These are phyloP conservation scores for Ceratocystis destructans DNA, from an alignment of 2,329 filamentous ascomycete species.

Conservation along the genomic window DNA sequence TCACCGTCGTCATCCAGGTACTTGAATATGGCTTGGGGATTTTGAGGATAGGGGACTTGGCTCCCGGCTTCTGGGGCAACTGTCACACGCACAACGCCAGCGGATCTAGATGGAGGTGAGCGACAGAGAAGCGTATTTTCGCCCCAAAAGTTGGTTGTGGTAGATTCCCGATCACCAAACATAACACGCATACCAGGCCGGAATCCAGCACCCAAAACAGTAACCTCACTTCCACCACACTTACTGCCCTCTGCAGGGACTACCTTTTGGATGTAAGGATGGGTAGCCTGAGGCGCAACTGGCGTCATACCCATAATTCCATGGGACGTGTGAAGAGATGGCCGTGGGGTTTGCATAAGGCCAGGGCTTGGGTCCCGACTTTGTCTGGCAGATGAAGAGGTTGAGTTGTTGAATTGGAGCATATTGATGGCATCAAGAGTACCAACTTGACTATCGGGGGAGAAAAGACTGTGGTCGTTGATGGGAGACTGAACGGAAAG, in stretches of 20 bases:
- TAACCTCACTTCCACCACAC: constrained; percentile 75
- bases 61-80: constrained; percentile 24
- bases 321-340: constrained; percentile 39
- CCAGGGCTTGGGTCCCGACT: constrained; percentile 67
- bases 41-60: constrained; percentile 23
- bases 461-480: constrained; percentile 31
- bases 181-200: constrained; percentile 65
- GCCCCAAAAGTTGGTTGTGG: constrained; percentile 69
- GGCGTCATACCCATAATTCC: constrained; percentile 21
- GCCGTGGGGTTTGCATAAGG: constrained; percentile 17
- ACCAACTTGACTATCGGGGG: constrained; percentile 12
- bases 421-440: constrained; percentile 47
- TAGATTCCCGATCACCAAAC: constrained; percentile 54
- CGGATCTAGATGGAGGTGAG: constrained; percentile 53
- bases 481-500: constrained; percentile 25
- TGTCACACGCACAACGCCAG: constrained; percentile 57
- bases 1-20: constrained; percentile 62
- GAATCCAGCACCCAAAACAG: constrained; percentile 68
- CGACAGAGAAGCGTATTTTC: constrained; percentile 67
- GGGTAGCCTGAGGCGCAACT: constrained; percentile 17
- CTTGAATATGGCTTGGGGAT: constrained; percentile 46
- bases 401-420: constrained; percentile 55
- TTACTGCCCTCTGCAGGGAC: constrained; percentile 72
- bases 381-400: constrained; percentile 56
- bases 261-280: constrained; percentile 61